Percentiles rank a stretch among this genome's conserved stretches.
phyloP scores from a whole-genome alignment of 345 rosid genomes.

The Leavenworthia alabamica region DNA sequence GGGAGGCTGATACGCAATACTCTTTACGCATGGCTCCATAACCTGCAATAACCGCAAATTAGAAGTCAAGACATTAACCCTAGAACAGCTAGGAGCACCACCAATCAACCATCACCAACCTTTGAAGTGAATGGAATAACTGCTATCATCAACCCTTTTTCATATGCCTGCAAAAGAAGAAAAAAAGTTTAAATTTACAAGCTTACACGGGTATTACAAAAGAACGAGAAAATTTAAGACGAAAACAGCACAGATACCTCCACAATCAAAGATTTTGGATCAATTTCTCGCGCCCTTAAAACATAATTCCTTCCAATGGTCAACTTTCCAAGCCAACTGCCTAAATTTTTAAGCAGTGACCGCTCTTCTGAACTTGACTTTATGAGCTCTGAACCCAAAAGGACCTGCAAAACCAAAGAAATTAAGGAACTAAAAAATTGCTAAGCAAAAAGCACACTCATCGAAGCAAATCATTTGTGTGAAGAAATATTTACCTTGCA shows the following conservation, averaged over 20 bases:
- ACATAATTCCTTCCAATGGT: slow-evolving; percentile 85
- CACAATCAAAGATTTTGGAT: slow-evolving; percentile 76
- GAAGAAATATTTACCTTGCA: slow-evolving; percentile 64
- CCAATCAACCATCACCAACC: slow-evolving; percentile 35
- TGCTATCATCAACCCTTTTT: slow-evolving; percentile 87
- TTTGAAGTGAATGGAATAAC: slow-evolving; percentile 83
- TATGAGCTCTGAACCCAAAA: slow-evolving; percentile 78
- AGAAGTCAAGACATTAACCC: background rate
- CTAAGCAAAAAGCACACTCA: background rate
- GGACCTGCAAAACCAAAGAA: slow-evolving; percentile 45
- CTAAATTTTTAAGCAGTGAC: slow-evolving; percentile 73
- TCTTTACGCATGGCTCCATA: slow-evolving; percentile 77
- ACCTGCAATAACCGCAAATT: slow-evolving; percentile 47
- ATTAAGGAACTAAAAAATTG: background rate
- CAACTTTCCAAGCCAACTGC: slow-evolving; percentile 89
- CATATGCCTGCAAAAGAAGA: slow-evolving; percentile 56
- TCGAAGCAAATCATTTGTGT: background rate
- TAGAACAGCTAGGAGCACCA: background rate
- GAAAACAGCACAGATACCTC: slow-evolving; percentile 41
- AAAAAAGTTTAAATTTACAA: background rate
- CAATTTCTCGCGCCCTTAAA: slow-evolving; percentile 76
- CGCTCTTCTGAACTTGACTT: slow-evolving; percentile 87
- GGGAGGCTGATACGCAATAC: slow-evolving; percentile 87
- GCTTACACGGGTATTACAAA: background rate
- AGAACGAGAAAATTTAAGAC: background rate